A percentile compares a stretch with the other conserved stretches of the same genome.
Evolutionary conservation across 1,284 basidiomycete genomes (phyloP).

Genomic region (Cerrena zonata): DNA sequence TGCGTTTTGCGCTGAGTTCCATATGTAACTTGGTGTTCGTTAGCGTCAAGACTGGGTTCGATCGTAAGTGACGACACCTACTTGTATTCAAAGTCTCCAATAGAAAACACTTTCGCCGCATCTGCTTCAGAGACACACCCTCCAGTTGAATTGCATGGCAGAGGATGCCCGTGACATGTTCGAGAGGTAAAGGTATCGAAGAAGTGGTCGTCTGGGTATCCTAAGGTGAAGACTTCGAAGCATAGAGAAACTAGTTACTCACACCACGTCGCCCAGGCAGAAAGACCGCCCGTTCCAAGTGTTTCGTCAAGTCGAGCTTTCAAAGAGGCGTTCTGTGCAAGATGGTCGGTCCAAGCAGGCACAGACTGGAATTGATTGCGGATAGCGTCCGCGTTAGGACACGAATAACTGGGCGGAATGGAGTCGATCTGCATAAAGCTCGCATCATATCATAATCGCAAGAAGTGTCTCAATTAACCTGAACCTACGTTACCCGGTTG

Average conservation of each 20-base stretch:
- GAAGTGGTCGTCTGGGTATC: slow-evolving; percentile 31
- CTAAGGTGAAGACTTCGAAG: neutral
- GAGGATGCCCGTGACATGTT: slow-evolving; percentile 42
- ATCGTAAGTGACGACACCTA: too few species aligned
- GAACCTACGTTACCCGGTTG: slow-evolving; percentile 33
- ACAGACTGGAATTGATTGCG: slow-evolving; percentile 41
- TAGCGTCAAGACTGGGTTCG: slow-evolving; percentile 1
- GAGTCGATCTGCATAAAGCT: slow-evolving; percentile 39
- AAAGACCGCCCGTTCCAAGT: slow-evolving; percentile 40
- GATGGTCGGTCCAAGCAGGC: slow-evolving; percentile 46
- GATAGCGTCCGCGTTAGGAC: slow-evolving; percentile 40
- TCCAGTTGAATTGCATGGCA: slow-evolving; percentile 43
- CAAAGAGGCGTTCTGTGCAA: slow-evolving; percentile 36
- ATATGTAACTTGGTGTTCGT: slow-evolving; percentile 39
- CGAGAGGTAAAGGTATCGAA: slow-evolving; percentile 49
- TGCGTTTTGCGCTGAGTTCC: slow-evolving; percentile 41
- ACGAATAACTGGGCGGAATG: slow-evolving; percentile 44
- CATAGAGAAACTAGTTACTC: neutral
- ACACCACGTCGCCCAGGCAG: slow-evolving; percentile 44
- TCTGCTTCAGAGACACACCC: slow-evolving; percentile 40
- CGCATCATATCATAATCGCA: too few species aligned
- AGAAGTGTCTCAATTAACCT: slow-evolving; percentile 11
- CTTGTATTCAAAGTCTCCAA: slow-evolving; percentile 50
- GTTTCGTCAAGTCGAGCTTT: slow-evolving; percentile 37
- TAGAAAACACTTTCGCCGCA: slow-evolving; percentile 37